Percentiles rank a stretch among this genome's conserved stretches.
These are phyloP conservation scores for Paspalum notatum DNA, from an alignment of 176 grass and related monocot genomes.

Conservation along the genomic window DNA sequence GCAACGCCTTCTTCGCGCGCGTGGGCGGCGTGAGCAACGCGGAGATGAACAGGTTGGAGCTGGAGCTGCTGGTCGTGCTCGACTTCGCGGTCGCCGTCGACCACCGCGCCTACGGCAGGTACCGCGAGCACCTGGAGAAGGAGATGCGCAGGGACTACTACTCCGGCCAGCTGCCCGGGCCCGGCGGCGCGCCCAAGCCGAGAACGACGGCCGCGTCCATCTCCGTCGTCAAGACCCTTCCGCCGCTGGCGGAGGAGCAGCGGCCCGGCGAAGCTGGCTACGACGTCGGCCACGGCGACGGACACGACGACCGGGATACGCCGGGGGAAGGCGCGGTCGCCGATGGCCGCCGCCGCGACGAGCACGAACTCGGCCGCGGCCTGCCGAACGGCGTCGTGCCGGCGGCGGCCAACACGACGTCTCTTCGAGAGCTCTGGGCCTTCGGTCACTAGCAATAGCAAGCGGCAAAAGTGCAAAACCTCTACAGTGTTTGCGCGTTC, in stretches of 20 bases:
- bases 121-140: slow-evolving; percentile 66
- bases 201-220: neutral
- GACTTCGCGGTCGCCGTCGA: slow-evolving; percentile 65
- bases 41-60: slow-evolving; percentile 85
- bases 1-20: slow-evolving; percentile 94
- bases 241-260: neutral
- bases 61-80: slow-evolving; percentile 81
- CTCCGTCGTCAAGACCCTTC: neutral
- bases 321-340: slow-evolving; percentile 11
- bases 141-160: slow-evolving; percentile 33
- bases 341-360: neutral
- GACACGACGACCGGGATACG: neutral
- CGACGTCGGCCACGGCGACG: neutral
- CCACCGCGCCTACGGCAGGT: slow-evolving; percentile 57
- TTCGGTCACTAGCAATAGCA: neutral
- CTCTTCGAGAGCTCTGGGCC: neutral
- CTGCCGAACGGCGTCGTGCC: neutral
- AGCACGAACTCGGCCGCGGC: neutral
- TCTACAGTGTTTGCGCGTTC: no score
- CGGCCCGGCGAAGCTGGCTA: neutral
- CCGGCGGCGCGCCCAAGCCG: neutral
- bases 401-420: neutral
- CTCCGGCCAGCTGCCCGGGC: neutral
- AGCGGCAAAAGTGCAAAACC: neutral
- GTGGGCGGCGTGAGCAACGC: slow-evolving; percentile 90